phyloP scores from a whole-genome alignment of 78 protist species.

The Dictyostelium brefeldianum region DNA sequence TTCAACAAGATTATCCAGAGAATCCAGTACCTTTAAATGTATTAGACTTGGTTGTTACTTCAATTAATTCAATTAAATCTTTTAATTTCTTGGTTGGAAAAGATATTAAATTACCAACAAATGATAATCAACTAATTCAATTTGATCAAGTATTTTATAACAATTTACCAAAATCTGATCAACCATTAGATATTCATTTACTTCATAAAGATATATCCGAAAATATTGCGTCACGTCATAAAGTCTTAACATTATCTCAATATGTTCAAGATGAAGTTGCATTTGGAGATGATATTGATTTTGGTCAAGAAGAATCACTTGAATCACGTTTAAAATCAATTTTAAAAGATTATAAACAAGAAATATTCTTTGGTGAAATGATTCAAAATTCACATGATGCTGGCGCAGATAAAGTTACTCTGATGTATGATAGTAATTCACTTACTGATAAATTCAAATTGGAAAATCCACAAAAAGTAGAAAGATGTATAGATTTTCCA shows the following conservation, averaged over 20 bases:
- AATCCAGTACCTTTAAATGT: not conserved
- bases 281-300: not conserved
- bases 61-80: not conserved
- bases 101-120: conserved; percentile 1
- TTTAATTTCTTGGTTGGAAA: no score
- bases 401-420: conserved; percentile 50
- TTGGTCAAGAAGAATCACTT: conserved; percentile 29
- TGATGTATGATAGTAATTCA: conserved; percentile 63
- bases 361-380: conserved; percentile 53
- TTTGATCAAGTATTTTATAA: not conserved
- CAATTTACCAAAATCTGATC: not conserved
- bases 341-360: not conserved
- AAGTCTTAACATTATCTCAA: not conserved
- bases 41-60: not conserved
- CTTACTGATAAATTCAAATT: not conserved
- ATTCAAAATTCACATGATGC: conserved; percentile 91
- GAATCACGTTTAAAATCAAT: not conserved
- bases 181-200: not conserved
- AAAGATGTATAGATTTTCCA: not conserved
- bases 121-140: not conserved
- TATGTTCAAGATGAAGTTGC: not conserved
- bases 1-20: not conserved
- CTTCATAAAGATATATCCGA: not conserved
- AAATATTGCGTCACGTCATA: not conserved
- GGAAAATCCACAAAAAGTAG: conserved; percentile 14